Evolutionary conservation across 2,329 filamentous ascomycete genomes (phyloP).

Genomic region (Chrysosporium queenslandicum): DNA sequence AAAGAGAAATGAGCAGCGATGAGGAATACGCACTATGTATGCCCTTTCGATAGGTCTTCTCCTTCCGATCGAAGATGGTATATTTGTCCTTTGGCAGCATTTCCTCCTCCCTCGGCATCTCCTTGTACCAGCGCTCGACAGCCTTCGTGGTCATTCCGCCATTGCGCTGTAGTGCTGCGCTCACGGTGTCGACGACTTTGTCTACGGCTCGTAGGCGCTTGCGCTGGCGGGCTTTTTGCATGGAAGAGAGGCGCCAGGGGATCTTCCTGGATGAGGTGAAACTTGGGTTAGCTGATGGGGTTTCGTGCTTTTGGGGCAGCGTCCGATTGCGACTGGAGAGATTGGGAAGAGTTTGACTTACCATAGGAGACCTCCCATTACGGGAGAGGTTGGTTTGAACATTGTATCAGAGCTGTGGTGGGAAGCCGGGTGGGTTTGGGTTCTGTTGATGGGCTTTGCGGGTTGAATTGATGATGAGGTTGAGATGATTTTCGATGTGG

Average conservation of each 20-base stretch:
- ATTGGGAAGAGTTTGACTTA: too few relatives aligned
- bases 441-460: neutral
- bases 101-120: slow-evolving; percentile 92
- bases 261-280: slow-evolving; percentile 58
- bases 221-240: slow-evolving; percentile 81
- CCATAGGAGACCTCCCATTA: slow-evolving; percentile 76
- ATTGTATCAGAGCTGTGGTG: slow-evolving; percentile 42
- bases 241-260: slow-evolving; percentile 86
- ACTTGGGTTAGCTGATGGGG: neutral
- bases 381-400: slow-evolving; percentile 70
- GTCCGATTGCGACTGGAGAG: too few relatives aligned
- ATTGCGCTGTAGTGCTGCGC: slow-evolving; percentile 63
- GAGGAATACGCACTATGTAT: slow-evolving; percentile 72
- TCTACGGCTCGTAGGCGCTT: slow-evolving; percentile 77
- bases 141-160: slow-evolving; percentile 61
- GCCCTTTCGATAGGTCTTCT: slow-evolving; percentile 89
- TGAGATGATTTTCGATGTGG: slow-evolving; percentile 13
- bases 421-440: neutral
- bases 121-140: slow-evolving; percentile 80
- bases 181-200: slow-evolving; percentile 71
- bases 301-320: neutral
- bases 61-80: slow-evolving; percentile 93
- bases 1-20: neutral
- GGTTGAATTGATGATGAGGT: neutral
- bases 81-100: slow-evolving; percentile 98